phyloP scores from a whole-genome alignment of 352 stramenopile species.

The Globisporangium yorkense region DNA sequence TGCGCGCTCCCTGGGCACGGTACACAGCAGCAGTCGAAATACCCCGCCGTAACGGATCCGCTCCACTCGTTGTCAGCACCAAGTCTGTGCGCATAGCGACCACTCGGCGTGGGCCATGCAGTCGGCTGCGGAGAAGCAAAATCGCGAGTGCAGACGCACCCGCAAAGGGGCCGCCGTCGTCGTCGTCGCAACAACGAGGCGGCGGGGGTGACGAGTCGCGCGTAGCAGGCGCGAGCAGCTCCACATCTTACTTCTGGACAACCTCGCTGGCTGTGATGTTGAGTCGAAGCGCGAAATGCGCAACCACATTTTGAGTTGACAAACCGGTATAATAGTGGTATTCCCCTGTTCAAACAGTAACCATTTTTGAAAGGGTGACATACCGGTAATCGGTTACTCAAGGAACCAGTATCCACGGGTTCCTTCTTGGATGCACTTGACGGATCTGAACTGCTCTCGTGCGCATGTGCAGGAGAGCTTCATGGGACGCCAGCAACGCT shows the following conservation, averaged over 20 bases:
- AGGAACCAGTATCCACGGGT: too few species aligned
- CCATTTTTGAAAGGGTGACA: too few species aligned
- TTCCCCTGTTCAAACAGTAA: too few species aligned
- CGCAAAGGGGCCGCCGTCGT: neutral
- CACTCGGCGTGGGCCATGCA: neutral
- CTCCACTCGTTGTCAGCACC: conserved; percentile 6
- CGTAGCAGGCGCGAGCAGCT: conserved; percentile 9
- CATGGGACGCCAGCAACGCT: too few species aligned
- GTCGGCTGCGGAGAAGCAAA: neutral
- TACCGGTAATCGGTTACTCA: too few species aligned
- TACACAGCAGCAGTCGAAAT: neutral
- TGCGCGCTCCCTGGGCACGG: neutral
- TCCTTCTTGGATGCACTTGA: too few species aligned
- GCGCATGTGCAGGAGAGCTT: too few species aligned
- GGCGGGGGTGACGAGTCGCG: conserved; percentile 13
- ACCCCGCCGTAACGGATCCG: neutral
- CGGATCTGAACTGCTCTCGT: too few species aligned
- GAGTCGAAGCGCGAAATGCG: neutral
- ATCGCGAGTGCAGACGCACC: neutral
- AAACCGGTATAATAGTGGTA: too few species aligned
- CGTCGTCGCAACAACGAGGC: conserved; percentile 3
- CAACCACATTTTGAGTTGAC: neutral
- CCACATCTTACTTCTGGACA: conserved; percentile 7
- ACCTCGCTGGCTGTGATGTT: neutral
- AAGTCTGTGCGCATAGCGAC: conserved; percentile 9